These are phyloP conservation scores for Monosporascus sp. DNA, from an alignment of 2,329 filamentous ascomycete genomes.

Conservation along the genomic window DNA sequence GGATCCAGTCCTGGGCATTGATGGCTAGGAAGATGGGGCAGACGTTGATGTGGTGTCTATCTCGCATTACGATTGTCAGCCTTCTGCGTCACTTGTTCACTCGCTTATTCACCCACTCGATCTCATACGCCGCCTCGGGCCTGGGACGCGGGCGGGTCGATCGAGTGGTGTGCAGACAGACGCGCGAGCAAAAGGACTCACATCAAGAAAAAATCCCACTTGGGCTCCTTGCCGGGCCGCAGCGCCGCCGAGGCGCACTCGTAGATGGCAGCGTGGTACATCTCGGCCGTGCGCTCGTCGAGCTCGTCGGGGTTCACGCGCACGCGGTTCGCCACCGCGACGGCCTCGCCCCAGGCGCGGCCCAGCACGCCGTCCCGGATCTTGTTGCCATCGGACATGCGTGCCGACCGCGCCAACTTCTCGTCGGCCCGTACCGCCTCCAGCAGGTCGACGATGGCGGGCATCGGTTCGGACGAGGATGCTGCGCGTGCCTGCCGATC, in stretches of 20 bases:
- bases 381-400: conserved; percentile 52
- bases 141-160: background rate
- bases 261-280: conserved; percentile 60
- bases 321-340: conserved; percentile 55
- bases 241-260: conserved; percentile 52
- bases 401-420: conserved; percentile 49
- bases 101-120: background rate
- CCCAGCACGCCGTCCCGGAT: conserved; percentile 62
- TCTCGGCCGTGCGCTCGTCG: conserved; percentile 48
- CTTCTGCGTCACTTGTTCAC: too few relatives aligned
- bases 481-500: conserved; percentile 35
- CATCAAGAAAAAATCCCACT: conserved; percentile 76
- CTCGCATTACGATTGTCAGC: conserved; percentile 18
- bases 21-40: conserved; percentile 69
- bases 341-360: conserved; percentile 58
- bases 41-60: conserved; percentile 69
- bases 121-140: too few relatives aligned
- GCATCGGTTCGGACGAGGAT: conserved; percentile 24
- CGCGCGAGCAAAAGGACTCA: conserved; percentile 22
- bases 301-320: conserved; percentile 51
- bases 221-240: conserved; percentile 57
- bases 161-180: background rate
- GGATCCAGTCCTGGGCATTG: conserved; percentile 55
- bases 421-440: conserved; percentile 51
- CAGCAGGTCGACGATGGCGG: conserved; percentile 53